These are phyloP conservation scores for Hondaea fermentalgiana DNA, from an alignment of 108 stramenopile genomes.

Conservation along the genomic window DNA sequence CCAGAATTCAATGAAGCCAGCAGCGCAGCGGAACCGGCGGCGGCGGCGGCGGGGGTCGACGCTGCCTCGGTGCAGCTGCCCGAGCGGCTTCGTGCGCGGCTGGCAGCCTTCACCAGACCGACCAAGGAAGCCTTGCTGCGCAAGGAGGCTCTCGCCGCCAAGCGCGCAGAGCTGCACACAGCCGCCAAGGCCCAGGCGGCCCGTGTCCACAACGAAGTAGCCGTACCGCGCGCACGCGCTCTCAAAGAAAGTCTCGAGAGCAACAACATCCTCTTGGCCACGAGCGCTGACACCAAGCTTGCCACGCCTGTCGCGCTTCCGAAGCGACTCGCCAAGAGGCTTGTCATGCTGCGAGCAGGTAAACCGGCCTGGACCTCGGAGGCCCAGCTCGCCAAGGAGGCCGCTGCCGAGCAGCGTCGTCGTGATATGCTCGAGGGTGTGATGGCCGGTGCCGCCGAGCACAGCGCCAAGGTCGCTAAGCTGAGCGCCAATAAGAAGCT, in stretches of 20 bases:
- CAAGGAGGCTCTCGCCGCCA: background rate
- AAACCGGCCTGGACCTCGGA: background rate
- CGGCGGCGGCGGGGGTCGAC: background rate
- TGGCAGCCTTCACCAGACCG: background rate
- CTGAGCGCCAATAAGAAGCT: background rate
- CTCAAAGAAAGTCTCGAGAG: background rate
- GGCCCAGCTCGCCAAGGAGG: background rate
- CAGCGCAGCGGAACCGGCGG: no score
- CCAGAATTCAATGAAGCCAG: background rate
- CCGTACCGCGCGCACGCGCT: background rate
- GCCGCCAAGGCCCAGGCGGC: background rate
- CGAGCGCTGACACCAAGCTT: background rate
- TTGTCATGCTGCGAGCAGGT: background rate
- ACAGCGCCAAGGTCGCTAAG: background rate
- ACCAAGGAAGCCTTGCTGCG: background rate
- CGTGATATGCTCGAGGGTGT: background rate
- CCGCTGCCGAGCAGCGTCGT: background rate
- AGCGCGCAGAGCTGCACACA: background rate
- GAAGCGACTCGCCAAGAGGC: background rate
- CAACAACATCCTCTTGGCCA: background rate
- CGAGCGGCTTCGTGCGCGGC: background rate
- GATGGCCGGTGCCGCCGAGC: background rate
- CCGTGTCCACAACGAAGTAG: background rate
- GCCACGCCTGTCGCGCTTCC: background rate
- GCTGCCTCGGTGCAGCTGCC: background rate